phyloP scores from a whole-genome alignment of 768 basidiomycete genomes.

The Coprinopsis strossmayeri region DNA sequence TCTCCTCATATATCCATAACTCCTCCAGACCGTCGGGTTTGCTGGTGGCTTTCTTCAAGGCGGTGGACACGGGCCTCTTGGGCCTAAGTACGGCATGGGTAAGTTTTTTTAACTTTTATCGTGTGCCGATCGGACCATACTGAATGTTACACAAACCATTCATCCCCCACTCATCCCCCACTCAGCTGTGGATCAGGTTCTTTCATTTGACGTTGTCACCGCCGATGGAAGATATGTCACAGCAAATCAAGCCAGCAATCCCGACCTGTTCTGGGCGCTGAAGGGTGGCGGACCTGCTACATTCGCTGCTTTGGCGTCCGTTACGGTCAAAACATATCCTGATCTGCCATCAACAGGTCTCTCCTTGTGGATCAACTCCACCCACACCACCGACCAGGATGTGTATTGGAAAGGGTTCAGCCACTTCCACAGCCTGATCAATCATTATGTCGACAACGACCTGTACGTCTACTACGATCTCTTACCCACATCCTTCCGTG shows the following conservation, averaged over 20 bases:
- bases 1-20: not conserved
- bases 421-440: slow-evolving; percentile 8
- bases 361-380: slow-evolving; percentile 6
- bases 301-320: slow-evolving; percentile 10
- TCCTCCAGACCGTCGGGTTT: slow-evolving; percentile 27
- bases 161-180: not conserved
- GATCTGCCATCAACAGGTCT: slow-evolving; percentile 12
- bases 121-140: not conserved
- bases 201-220: slow-evolving; percentile 33
- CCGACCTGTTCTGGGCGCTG: slow-evolving; percentile 39
- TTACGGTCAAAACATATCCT: slow-evolving; percentile 13
- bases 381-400: slow-evolving; percentile 8
- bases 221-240: slow-evolving; percentile 29
- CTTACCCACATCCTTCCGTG: slow-evolving; percentile 4
- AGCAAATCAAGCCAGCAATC: slow-evolving; percentile 30
- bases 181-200: slow-evolving; percentile 20
- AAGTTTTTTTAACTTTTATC: not conserved
- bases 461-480: slow-evolving; percentile 12
- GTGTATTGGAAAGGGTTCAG: slow-evolving; percentile 9
- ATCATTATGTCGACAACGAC: slow-evolving; percentile 7
- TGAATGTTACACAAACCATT: not conserved
- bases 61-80: slow-evolving; percentile 25
- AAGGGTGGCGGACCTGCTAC: slow-evolving; percentile 28
- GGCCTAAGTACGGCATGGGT: slow-evolving; percentile 16
- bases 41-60: slow-evolving; percentile 35